Evolutionary conservation across 2,329 filamentous ascomycete species (phyloP).

Genomic region (Colletotrichum musicola): DNA sequence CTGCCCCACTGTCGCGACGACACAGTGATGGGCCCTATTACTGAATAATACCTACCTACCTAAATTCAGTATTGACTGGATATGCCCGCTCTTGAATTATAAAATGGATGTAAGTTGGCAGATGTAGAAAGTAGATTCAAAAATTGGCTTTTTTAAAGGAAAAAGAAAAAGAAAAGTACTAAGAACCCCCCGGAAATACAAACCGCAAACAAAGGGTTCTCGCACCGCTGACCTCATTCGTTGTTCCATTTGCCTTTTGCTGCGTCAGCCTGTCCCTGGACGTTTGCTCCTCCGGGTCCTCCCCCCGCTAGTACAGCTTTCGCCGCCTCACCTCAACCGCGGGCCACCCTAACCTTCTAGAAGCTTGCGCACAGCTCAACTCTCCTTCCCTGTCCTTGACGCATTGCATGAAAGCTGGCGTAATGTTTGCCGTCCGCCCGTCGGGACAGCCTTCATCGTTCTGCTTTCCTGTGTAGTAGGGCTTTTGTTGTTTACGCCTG

Average conservation of each 20-base stretch:
- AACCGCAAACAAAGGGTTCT: too few relatives aligned
- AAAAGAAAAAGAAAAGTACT: too few relatives aligned
- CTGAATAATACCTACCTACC: too few relatives aligned
- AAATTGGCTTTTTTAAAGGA: too few relatives aligned
- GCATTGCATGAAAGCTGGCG: slow-evolving; percentile 31
- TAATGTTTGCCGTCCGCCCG: slow-evolving; percentile 17
- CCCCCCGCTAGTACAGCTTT: slow-evolving; percentile 21
- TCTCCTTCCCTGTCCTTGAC: slow-evolving; percentile 15
- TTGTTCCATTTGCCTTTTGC: not conserved
- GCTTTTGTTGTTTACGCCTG: slow-evolving; percentile 9
- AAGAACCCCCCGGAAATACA: too few relatives aligned
- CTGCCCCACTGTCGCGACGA: too few relatives aligned
- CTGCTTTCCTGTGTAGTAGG: not conserved
- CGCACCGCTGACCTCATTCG: too few relatives aligned
- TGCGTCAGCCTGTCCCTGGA: slow-evolving; percentile 34
- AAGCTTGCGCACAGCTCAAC: slow-evolving; percentile 24
- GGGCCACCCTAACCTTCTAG: slow-evolving; percentile 6
- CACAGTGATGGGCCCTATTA: too few relatives aligned
- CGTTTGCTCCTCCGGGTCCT: slow-evolving; percentile 27
- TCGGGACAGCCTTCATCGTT: slow-evolving; percentile 15
- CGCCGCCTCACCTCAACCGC: slow-evolving; percentile 8
- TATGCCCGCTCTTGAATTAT: too few relatives aligned
- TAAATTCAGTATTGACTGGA: too few relatives aligned
- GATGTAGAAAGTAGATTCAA: too few relatives aligned
- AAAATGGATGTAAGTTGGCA: too few relatives aligned